phyloP scores from a whole-genome alignment of 2,329 filamentous ascomycete genomes.

The Aaosphaeria pasadenensis region DNA sequence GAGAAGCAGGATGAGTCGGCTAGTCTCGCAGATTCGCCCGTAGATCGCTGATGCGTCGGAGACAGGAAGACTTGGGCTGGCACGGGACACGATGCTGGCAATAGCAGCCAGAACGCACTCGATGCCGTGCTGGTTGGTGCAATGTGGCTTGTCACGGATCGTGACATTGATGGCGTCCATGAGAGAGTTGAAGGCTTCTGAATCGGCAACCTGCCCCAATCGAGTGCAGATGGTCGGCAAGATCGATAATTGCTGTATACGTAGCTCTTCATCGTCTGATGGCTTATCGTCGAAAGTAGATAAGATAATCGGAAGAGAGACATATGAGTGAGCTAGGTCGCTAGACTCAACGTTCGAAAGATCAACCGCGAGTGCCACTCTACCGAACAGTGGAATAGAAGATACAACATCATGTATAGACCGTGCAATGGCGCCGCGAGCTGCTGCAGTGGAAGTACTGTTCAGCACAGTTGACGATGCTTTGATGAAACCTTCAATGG shows the following conservation, averaged over 20 bases:
- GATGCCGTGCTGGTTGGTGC: slow-evolving; percentile 43
- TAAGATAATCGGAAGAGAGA: slow-evolving; percentile 23
- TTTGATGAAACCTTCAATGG: slow-evolving; percentile 13
- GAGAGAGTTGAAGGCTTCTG: slow-evolving; percentile 49
- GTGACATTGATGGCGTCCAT: slow-evolving; percentile 50
- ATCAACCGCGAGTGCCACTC: background rate
- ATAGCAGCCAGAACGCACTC: slow-evolving; percentile 41
- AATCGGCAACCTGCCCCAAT: slow-evolving; percentile 50
- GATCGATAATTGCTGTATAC: slow-evolving; percentile 23
- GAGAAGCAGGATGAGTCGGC: slow-evolving; percentile 53
- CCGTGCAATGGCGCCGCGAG: background rate
- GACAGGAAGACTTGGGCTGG: slow-evolving; percentile 22
- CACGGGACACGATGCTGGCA: slow-evolving; percentile 30
- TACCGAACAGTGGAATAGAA: background rate
- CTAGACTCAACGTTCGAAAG: background rate
- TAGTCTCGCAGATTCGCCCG: slow-evolving; percentile 52
- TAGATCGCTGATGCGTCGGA: slow-evolving; percentile 44
- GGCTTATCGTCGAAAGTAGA: slow-evolving; percentile 24
- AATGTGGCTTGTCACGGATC: slow-evolving; percentile 29
- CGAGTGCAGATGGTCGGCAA: slow-evolving; percentile 22
- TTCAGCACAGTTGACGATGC: slow-evolving; percentile 19
- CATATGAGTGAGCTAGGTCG: slow-evolving; percentile 10
- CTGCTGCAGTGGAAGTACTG: slow-evolving; percentile 9
- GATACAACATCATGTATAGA: background rate
- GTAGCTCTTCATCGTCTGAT: slow-evolving; percentile 17